Evolutionary conservation across 768 basidiomycete species (phyloP), one percentile per base, ranked within the genome.

Genomic region (Lanmaoa pseudosensibilis): DNA sequence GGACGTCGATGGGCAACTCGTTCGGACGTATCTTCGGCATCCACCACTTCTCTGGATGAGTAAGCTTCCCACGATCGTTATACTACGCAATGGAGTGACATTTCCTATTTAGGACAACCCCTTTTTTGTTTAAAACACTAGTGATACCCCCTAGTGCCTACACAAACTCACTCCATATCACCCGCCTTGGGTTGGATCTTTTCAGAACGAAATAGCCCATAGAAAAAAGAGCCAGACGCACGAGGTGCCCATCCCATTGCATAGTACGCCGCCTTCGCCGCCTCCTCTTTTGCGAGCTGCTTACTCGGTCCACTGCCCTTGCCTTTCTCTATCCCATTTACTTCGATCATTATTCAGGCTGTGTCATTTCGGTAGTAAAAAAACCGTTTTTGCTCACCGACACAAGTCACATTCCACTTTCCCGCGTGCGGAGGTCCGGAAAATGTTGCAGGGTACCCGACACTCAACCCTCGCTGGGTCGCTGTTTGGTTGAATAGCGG

Each of bases 401-500:
- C 69, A 69, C 89, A 91, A 53, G 77, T 76, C 36, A 85, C 83
- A 38, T 69, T 76, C 89, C 89, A 91, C 56, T 75, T 77, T 27
- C 84, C 82, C 25, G 86, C 83, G 62, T 91, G 88, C 6, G 84
- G 73, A 18, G 86, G 87, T 40, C 88, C 89, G 32, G 74, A 73
- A 61, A 86, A 85, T 46, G 76, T 70, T 6, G 85, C 81, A 13
- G 76, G 73, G 62, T 89, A 91, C 49, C 83, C 79, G 10, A 89
- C 80, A 21, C 70, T 74, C 55, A 88, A 75, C 44, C 85, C 78
- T 39, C 87, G 82, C 62, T 89, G 88, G 45, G 76, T 72, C 43
- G 87, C 87, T 3, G 81, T 83, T 72, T 90, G 85, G 68, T 90
- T 90, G 71, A 91, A 90, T 32, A 87, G 65, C 0, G 88, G 84